Evolutionary conservation across 768 basidiomycete genomes (phyloP).

Genomic region (Suillus luteus): DNA sequence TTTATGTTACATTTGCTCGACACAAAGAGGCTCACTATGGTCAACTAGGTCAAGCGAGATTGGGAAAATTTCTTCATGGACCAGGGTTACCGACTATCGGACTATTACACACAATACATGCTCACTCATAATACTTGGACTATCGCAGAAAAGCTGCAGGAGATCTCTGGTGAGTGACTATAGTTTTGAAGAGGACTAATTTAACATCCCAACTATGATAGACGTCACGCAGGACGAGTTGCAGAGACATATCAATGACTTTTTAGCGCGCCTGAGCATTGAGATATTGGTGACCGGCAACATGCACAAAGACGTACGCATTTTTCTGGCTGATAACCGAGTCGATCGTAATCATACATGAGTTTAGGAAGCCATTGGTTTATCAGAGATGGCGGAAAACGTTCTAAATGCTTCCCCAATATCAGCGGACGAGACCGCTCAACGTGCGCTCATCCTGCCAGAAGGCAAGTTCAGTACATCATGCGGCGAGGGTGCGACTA

Average conservation of each 20-base stretch:
- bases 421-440: slow-evolving; percentile 55
- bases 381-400: slow-evolving; percentile 72
- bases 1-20: slow-evolving; percentile 1
- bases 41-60: slow-evolving; percentile 62
- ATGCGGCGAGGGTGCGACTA: slow-evolving; percentile 10
- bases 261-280: slow-evolving; percentile 68
- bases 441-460: slow-evolving; percentile 67
- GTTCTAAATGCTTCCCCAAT: slow-evolving; percentile 58
- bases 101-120: slow-evolving; percentile 73
- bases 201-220: slow-evolving; percentile 28
- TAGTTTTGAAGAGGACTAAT: not conserved
- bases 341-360: not conserved
- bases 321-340: not conserved
- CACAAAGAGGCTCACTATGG: slow-evolving; percentile 8
- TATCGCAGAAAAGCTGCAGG: slow-evolving; percentile 71
- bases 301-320: slow-evolving; percentile 74
- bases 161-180: slow-evolving; percentile 64
- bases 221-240: slow-evolving; percentile 76
- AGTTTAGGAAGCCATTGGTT: slow-evolving; percentile 69
- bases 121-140: slow-evolving; percentile 76
- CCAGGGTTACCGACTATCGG: slow-evolving; percentile 78
- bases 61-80: slow-evolving; percentile 88
- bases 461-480: slow-evolving; percentile 45
- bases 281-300: slow-evolving; percentile 84
- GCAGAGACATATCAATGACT: slow-evolving; percentile 53